Evolutionary conservation across 805 yeast species (phyloP), one percentile per base, ranked within the genome.

Genomic region (Hanseniaspora mollemarum): DNA sequence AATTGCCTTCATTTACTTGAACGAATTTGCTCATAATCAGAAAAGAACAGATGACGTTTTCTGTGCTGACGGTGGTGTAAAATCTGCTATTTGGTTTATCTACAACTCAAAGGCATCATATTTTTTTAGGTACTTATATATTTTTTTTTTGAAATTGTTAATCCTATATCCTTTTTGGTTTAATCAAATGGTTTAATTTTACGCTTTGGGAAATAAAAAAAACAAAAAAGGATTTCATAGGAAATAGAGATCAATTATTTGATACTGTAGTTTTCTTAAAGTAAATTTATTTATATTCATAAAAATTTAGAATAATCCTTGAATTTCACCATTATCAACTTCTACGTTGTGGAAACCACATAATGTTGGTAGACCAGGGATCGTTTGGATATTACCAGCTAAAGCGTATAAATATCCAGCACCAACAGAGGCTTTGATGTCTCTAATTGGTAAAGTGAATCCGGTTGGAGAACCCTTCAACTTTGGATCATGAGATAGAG

Each of bases 271-370:
- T 16, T 10, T 10, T 35, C 5, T 35, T 35, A 9, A 42, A 12
- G 7, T 32, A 24, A 15, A 18, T 35, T 10, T 35, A n/a, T 7
- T 35, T 21, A 38, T 38, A 32, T 32, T 12, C 9, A 10, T 12
- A 32, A 35, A 4, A 26, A 5, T 22, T 18, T 63, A 83, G 62
- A 83, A 83, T 68, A 83, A 74, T 44, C 92, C 92, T 59, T 83
- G 88, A 57, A 83, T 83, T 61, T 83, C 85, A 52, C 88, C 90
- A 55, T 82, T 76, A 38, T 80, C 86, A 49, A 83, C 87, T 67
- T 83, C 92, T 46, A 83, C 87, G 59, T 83, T 82, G 90, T 83
- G 83, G 68, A 80, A 83, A 37, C 94, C 92, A 64, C 85, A 79
- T 62, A 82, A 84, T 3, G 94, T 83, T 53, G 92, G 85, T 63